Base-by-base conservation (phyloP, 2,329 filamentous ascomycete species). In the Colletotrichum magnum region DNA sequence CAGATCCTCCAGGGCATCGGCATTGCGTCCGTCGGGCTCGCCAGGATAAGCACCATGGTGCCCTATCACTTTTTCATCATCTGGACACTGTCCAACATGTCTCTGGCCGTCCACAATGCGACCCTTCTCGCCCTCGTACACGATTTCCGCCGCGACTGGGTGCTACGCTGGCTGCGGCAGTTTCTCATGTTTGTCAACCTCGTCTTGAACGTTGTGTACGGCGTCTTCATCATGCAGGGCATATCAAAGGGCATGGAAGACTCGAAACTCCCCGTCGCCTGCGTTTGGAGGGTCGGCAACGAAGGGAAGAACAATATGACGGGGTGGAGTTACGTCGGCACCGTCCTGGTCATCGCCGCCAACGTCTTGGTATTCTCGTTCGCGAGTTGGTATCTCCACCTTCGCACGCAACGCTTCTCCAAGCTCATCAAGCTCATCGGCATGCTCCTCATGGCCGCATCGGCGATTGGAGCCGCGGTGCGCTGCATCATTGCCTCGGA, bases 31-130 rank as follows among this genome's bases (percentile, higher is more conserved):
- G 84, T 92, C 26, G 90, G 87, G 0, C 84, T 93, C 1, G 87
- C 87, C 5, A 89, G 89, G 74, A 86, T 88, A 75, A 79, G 84
- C 53, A 81, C 82, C 5, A 85, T 92, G 76, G 84, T 90, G 0
- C 86, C 89, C 0, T 93, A 93, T 76, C 90, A 93, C 78, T 92
- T 92, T 81, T 92, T 92, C 80, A 85, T 92, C 63, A 87, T 92
- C 72, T 92, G 90, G 90, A 90, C 92, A 81, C 80, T 92, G 2
- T 89, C 88, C 0, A 79, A 91, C 13, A 82, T 92, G 7, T 89
- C 89, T 16, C 91, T 89, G 71, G 88, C 89, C 1, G 91, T 90
- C 3, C 90, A 92, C 77, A 89, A 91, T 68, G 84, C 88, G 5
- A 89, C 89, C 0, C 80, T 92, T 16, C 82, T 92, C n/a, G 89